These are phyloP conservation scores for Diphasiastrum complanatum DNA, from an alignment of 83 land plant genomes.

Conservation along the genomic window DNA sequence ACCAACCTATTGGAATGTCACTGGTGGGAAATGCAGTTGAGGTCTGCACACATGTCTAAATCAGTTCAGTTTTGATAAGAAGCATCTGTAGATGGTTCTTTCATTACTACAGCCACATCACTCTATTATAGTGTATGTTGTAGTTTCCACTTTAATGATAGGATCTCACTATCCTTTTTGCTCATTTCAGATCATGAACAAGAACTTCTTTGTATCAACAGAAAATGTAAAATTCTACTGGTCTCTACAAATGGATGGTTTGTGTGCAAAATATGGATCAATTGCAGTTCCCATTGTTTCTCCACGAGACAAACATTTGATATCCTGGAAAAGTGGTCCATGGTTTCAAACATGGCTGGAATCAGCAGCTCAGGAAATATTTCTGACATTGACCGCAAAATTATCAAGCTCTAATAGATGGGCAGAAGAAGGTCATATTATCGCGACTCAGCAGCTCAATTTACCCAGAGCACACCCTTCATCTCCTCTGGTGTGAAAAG, in stretches of 20 bases:
- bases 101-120: no score
- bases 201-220: conserved; percentile 59
- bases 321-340: conserved; percentile 49
- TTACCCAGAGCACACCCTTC: conserved; percentile 43
- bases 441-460: conserved; percentile 62
- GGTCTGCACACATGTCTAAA: conserved; percentile 36
- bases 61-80: not conserved
- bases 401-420: conserved; percentile 53
- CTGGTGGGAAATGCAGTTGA: conserved; percentile 38
- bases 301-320: conserved; percentile 45
- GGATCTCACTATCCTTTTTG: not conserved
- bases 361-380: conserved; percentile 31
- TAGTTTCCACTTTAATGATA: not conserved
- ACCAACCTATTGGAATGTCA: conserved; percentile 69
- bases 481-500: conserved; percentile 36
- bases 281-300: conserved; percentile 53
- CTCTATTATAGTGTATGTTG: no score
- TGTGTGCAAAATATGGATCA: conserved; percentile 42
- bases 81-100: not conserved
- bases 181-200: conserved; percentile 52
- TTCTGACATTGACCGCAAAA: conserved; percentile 57
- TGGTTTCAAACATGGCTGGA: conserved; percentile 53
- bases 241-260: conserved; percentile 63
- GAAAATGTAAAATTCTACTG: conserved; percentile 49
- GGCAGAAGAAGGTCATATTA: conserved; percentile 69